A percentile compares a stretch with the other conserved stretches of the same genome.
Evolutionary conservation across 2,329 filamentous ascomycete species (phyloP).

Genomic region (Apiospora aurea): DNA sequence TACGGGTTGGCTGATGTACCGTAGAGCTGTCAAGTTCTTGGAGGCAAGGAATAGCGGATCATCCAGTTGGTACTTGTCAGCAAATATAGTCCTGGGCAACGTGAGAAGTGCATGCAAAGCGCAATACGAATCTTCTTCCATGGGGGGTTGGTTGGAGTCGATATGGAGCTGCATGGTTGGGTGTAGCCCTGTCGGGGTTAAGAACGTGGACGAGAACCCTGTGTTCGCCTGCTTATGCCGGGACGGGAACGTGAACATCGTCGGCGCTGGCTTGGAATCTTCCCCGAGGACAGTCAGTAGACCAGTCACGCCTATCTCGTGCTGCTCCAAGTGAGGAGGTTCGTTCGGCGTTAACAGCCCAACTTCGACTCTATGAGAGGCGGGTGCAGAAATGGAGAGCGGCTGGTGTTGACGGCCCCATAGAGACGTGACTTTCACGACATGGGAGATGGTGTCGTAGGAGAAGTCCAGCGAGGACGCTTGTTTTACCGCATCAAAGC

Average conservation of each 20-base stretch:
- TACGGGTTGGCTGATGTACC: slow-evolving; percentile 75
- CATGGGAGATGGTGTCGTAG: slow-evolving; percentile 70
- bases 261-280: slow-evolving; percentile 73
- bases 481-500: slow-evolving; percentile 37
- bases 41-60: slow-evolving; percentile 80
- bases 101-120: slow-evolving; percentile 81
- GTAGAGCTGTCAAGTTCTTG: slow-evolving; percentile 76
- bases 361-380: slow-evolving; percentile 73
- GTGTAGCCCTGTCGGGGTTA: slow-evolving; percentile 81
- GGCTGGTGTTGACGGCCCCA: slow-evolving; percentile 61
- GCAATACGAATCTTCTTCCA: slow-evolving; percentile 67
- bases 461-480: slow-evolving; percentile 73
- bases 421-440: slow-evolving; percentile 68
- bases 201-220: slow-evolving; percentile 69
- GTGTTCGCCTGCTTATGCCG: slow-evolving; percentile 70
- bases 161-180: slow-evolving; percentile 78
- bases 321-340: slow-evolving; percentile 64
- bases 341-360: slow-evolving; percentile 76
- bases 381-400: slow-evolving; percentile 49
- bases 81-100: slow-evolving; percentile 81
- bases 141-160: slow-evolving; percentile 56
- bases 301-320: slow-evolving; percentile 81
- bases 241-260: slow-evolving; percentile 83
- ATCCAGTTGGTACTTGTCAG: slow-evolving; percentile 84
- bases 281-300: slow-evolving; percentile 81